Base-by-base conservation (phyloP, 108 stramenopile genomes). In the Pseudonitzschia delicatissima region DNA sequence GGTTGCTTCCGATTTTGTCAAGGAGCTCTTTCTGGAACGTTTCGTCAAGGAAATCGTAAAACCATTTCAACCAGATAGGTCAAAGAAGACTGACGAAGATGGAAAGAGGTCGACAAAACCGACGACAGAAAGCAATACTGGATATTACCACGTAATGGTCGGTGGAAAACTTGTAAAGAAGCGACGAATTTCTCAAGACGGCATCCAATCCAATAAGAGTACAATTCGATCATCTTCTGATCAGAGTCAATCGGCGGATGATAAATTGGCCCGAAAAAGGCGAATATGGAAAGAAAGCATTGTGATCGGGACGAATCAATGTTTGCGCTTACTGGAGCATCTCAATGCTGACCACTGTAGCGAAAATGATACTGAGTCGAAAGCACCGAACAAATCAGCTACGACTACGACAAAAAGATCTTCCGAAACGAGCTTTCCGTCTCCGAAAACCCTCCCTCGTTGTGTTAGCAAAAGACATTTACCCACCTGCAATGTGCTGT, bases 261-360 rank as follows among this genome's bases (percentile, higher is more conserved):
- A 25, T 28, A 34, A 26, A 9, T n/a, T 34, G 33, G 42, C 45
- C 33, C 23, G 31, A 45, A 72, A 28, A 31, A 62, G 50, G 45
- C 20, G 15, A 64, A 29, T 67, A 20, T 74, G 73, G 73, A 51
- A 45, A 1, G 66, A 79, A 42, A 57, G 79, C 48, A 49, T 90
- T 20, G n/a, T 67, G 0, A 63, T 76, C 44, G 87, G 88, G 33
- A 83, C 80, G 29, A 91, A 91, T 74, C 81, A 85, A 53, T 91
- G 90, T 53, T 76, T 78, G 3, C 52, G 83, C 39, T 36, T 71
- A 1, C 61, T 91, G 13, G 85, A 87, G 52, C n/a, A 28, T 12
- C 17, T 12, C 9, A 51, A 4, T 51, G 20, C 28, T 9, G 27
- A 65, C 70, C 6, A 21, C 36, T 4, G 57, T 23, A 12, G 52